These are phyloP conservation scores for Entomortierella beljakovae DNA, from an alignment of 192 early-diverging fungal genomes.

Conservation along the genomic window DNA sequence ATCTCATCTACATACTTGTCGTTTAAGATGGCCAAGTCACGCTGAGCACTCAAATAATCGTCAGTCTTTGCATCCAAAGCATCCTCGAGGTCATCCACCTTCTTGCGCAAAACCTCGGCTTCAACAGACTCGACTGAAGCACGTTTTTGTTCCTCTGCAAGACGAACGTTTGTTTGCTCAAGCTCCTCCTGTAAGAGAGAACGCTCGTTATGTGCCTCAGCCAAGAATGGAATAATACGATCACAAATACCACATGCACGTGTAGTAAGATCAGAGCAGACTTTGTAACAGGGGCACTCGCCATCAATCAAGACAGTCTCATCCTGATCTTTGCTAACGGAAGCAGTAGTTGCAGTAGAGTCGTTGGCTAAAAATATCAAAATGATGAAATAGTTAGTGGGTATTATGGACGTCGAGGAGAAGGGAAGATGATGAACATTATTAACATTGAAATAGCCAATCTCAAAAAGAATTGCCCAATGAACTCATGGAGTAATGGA, in stretches of 20 bases:
- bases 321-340: conserved; percentile 22
- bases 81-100: conserved; percentile 76
- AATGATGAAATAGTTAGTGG: no score
- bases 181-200: conserved; percentile 62
- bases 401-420: not conserved
- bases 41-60: conserved; percentile 75
- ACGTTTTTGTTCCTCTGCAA: conserved; percentile 70
- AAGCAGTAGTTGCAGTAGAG: conserved; percentile 1
- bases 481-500: not conserved
- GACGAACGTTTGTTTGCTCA: conserved; percentile 65
- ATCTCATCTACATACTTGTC: conserved; percentile 91
- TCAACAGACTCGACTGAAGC: conserved; percentile 71
- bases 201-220: conserved; percentile 61
- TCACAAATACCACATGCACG: conserved; percentile 52
- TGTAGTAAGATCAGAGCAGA: conserved; percentile 34
- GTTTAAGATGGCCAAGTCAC: conserved; percentile 78
- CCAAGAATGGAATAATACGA: conserved; percentile 53
- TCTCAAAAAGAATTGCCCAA: no score
- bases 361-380: conserved; percentile 6
- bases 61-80: conserved; percentile 76
- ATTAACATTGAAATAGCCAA: no score
- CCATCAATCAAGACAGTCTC: conserved; percentile 29
- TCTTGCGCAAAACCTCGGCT: conserved; percentile 63
- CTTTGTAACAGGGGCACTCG: conserved; percentile 55
- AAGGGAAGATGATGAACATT: no score